A percentile compares a stretch with the other conserved stretches of the same genome.
Evolutionary conservation across 768 basidiomycete species (phyloP).

Genomic region (Nevesoporus exiguus): DNA sequence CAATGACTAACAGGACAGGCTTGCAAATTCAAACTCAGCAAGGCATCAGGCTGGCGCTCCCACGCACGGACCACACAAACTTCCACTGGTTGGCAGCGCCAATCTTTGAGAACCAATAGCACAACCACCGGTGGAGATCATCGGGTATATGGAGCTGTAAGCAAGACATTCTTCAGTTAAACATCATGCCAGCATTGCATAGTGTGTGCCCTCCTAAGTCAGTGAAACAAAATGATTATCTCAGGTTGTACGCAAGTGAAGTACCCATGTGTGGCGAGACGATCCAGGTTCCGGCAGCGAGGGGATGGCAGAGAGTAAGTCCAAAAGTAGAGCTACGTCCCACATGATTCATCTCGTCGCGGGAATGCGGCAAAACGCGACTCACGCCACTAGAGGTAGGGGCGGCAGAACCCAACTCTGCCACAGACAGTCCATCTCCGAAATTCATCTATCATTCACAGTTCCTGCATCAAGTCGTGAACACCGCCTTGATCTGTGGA

Average conservation of each 20-base stretch:
- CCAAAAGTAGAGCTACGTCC: slow-evolving; percentile 60
- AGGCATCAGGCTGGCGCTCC: slow-evolving; percentile 27
- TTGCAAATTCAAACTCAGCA: slow-evolving; percentile 44
- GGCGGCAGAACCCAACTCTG: slow-evolving; percentile 39
- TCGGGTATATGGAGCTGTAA: too few species aligned
- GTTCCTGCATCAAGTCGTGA: too few species aligned
- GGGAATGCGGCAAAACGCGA: neutral
- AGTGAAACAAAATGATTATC: too few species aligned
- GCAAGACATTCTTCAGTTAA: too few species aligned
- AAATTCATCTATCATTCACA: too few species aligned
- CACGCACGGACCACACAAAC: slow-evolving; percentile 43
- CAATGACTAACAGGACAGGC: slow-evolving; percentile 36
- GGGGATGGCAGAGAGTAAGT: slow-evolving; percentile 56
- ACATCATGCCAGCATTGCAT: too few species aligned
- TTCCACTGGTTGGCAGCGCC: neutral
- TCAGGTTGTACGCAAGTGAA: too few species aligned
- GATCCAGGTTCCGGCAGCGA: slow-evolving; percentile 57
- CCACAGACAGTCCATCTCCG: slow-evolving; percentile 36
- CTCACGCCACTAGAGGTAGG: slow-evolving; percentile 41
- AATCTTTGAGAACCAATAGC: neutral
- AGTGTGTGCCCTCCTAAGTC: too few species aligned
- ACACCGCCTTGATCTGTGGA: too few species aligned
- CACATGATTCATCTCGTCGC: neutral
- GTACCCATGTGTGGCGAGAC: slow-evolving; percentile 28
- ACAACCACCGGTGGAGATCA: neutral